These are phyloP conservation scores for Talaromyces amestolkiae DNA, from an alignment of 2,329 filamentous ascomycete genomes.

Conservation along the genomic window DNA sequence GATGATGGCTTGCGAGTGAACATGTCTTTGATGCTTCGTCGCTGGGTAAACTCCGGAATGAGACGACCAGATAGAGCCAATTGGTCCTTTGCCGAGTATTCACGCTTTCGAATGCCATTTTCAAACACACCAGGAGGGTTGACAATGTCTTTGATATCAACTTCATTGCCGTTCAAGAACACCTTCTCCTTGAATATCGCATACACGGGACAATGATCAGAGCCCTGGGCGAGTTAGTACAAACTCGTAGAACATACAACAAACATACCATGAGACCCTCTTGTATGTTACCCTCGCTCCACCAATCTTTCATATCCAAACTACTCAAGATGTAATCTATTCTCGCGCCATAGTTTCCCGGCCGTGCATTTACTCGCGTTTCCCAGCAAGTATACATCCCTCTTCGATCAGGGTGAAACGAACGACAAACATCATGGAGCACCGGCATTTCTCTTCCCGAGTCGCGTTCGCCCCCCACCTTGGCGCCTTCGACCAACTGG, in stretches of 20 bases:
- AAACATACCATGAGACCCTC: conserved; percentile 69
- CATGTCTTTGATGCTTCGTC: conserved; percentile 89
- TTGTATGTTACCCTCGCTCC: conserved; percentile 79
- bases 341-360: conserved; percentile 85
- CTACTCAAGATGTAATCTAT: conserved; percentile 94
- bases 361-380: conserved; percentile 89
- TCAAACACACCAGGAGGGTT: conserved; percentile 72
- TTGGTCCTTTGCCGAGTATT: conserved; percentile 64
- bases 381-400: conserved; percentile 99
- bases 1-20: conserved; percentile 63
- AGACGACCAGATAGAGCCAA: conserved; percentile 76
- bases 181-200: conserved; percentile 68
- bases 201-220: conserved; percentile 94
- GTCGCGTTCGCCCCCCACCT: conserved; percentile 63
- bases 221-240: conserved; percentile 55
- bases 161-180: conserved; percentile 46
- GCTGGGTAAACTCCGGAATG: conserved; percentile 81
- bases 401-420: conserved; percentile 71
- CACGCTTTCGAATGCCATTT: conserved; percentile 61
- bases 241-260: neutral
- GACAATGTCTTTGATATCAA: conserved; percentile 68
- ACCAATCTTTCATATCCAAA: conserved; percentile 74
- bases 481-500: conserved; percentile 73
- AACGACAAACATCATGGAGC: conserved; percentile 79
- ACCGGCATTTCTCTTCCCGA: conserved; percentile 67